Conservation (phyloP, 2,329 filamentous ascomycete genomes). For the Venturia aucupariae region DNA sequence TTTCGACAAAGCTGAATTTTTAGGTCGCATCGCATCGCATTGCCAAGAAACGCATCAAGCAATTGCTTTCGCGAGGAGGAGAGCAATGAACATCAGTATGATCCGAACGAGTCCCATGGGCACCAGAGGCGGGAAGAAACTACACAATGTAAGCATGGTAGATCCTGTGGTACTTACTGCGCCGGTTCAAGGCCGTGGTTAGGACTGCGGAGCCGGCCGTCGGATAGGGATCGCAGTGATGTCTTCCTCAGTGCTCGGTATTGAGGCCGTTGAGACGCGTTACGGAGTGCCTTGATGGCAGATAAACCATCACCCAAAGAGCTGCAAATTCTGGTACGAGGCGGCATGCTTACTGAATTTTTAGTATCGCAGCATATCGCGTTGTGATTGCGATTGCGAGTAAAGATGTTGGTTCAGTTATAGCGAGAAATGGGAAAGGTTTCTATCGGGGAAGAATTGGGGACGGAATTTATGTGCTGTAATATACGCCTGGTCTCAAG, state of each 20-base stretch:
- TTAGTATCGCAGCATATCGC: background rate
- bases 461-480: background rate
- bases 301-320: no score
- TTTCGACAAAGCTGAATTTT: background rate
- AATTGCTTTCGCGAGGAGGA: no score
- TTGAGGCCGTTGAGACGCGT: background rate
- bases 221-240: background rate
- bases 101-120: no score
- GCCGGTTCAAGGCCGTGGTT: background rate
- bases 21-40: background rate
- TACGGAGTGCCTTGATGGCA: background rate
- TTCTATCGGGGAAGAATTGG: no score
- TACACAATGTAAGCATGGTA: background rate
- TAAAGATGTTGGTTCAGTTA: background rate
- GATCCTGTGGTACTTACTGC: background rate
- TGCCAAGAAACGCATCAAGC: background rate
- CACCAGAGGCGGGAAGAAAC: background rate
- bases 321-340: no score
- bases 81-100: background rate
- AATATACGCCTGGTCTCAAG: background rate
- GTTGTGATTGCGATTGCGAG: background rate
- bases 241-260: background rate
- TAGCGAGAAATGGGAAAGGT: no score
- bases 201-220: background rate
- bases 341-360: no score